Base-by-base conservation (phyloP, 2,329 filamentous ascomycete species). In the Fusarium brachygibbosum region DNA sequence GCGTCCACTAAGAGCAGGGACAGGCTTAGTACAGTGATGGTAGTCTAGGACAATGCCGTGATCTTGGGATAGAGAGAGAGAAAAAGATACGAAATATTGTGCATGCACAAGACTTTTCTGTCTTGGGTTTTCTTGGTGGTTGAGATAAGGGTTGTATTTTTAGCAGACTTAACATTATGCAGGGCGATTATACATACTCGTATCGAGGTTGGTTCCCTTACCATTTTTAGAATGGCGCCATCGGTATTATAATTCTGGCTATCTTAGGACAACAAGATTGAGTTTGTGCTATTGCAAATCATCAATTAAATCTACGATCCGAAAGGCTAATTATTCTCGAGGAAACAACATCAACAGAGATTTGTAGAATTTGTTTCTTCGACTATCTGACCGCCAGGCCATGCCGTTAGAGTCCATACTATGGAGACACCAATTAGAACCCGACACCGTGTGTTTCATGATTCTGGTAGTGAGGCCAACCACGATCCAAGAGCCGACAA, bases 1-100 rank as follows among this genome's bases (percentile, higher is more conserved):
- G 31, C 48, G n/a, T 54, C 48, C 38, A 29, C 61, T 52, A 37
- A 35, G 48, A 51, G 7, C 59, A 58, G 38, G 59, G 61, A 23
- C 23, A 63, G 16, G 41, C 35, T 28, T 29, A 9, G 42, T 38
- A 49, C 34, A 17, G 25, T 16, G 21, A 25, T 23, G 6, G 11
- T 25, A 28, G 23, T 25, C 40, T 29, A 34, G 29, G 25, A 58
- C 35, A 41, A 21, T 45, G 42, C 23, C 19, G 29, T 48, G 29
- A 40, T 61, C 25, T 44, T 17, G 17, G 31, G 23, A 40, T 16
- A 9, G 13, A 45, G 14, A 32, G n/a, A 38, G 17, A 21, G 17
- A 53, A 28, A 25, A 37, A 57, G 38, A 45, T 10, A 56, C 16
- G 16, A 31, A 23, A 37, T 45, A 35, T 53, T 17, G 29, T 56